Conservation (phyloP, 768 basidiomycete species). For the Rhizopogon roseolus region DNA sequence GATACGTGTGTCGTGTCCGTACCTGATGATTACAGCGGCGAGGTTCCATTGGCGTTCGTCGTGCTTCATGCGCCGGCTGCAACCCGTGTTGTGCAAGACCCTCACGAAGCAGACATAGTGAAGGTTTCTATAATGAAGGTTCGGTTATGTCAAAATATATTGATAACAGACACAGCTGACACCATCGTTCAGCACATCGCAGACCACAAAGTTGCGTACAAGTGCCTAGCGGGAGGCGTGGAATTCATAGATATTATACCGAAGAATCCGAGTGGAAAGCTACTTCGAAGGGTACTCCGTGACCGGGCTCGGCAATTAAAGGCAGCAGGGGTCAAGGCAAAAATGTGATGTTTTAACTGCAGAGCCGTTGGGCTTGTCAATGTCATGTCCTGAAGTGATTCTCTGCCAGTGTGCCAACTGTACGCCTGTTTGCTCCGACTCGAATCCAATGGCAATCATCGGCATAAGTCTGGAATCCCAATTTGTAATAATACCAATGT, state of each 20-base stretch:
- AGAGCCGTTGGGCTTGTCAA: too few relatives aligned
- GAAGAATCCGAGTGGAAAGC: conserved; percentile 60
- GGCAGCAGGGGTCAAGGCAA: neutral
- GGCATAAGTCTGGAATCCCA: too few relatives aligned
- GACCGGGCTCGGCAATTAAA: conserved; percentile 37
- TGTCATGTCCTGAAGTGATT: too few relatives aligned
- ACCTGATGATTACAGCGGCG: conserved; percentile 68
- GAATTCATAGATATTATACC: conserved; percentile 53
- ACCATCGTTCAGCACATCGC: conserved; percentile 42
- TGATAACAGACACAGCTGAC: neutral
- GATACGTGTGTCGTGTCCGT: conserved; percentile 63
- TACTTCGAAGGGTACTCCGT: conserved; percentile 46
- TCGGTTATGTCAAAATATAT: neutral
- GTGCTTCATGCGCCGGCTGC: conserved; percentile 42
- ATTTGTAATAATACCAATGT: too few relatives aligned
- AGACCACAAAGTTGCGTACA: conserved; percentile 51
- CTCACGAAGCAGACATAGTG: conserved; percentile 27
- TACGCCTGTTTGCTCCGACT: too few relatives aligned
- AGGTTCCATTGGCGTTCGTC: conserved; percentile 67
- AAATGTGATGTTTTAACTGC: neutral
- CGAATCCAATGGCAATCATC: too few relatives aligned
- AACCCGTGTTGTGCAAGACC: conserved; percentile 25
- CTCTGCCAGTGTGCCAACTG: too few relatives aligned
- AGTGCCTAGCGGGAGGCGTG: conserved; percentile 55
- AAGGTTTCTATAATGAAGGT: conserved; percentile 48